Percentiles rank a stretch among this genome's conserved stretches.
phyloP scores from a whole-genome alignment of 164 flowering plant species.

The Sedum album region DNA sequence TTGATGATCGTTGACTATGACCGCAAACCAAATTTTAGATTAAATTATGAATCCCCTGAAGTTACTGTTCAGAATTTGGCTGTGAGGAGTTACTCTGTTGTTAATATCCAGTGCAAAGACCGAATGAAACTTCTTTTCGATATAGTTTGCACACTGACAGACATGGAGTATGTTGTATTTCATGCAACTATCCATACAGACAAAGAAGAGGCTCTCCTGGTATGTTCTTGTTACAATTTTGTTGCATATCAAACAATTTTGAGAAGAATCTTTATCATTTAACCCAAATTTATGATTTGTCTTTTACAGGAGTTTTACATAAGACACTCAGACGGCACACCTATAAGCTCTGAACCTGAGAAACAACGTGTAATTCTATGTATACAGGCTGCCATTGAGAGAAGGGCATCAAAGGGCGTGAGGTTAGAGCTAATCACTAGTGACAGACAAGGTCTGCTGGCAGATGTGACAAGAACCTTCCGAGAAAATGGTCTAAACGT shows the following conservation, averaged over 20 bases:
- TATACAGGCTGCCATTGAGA: conserved; percentile 59
- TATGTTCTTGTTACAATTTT: conserved; percentile 8
- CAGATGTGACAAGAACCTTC: conserved; percentile 80
- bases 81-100: conserved; percentile 53
- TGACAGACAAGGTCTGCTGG: conserved; percentile 59
- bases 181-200: conserved; percentile 53
- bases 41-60: conserved; percentile 21
- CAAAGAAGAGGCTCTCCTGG: conserved; percentile 40
- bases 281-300: neutral
- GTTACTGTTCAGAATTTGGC: conserved; percentile 52
- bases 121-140: conserved; percentile 58
- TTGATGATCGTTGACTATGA: conserved; percentile 74
- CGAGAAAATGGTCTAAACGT: conserved; percentile 88
- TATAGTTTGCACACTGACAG: conserved; percentile 64
- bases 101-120: conserved; percentile 59
- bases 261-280: neutral
- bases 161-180: conserved; percentile 59
- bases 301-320: conserved; percentile 60
- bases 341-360: conserved; percentile 73
- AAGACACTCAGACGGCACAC: conserved; percentile 67
- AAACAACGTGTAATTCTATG: conserved; percentile 65
- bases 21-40: conserved; percentile 21
- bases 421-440: conserved; percentile 40
- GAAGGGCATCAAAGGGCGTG: conserved; percentile 74
- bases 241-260: neutral